Conservation (phyloP, 495 filamentous ascomycete genomes). For the Geoglossum glabrum region DNA sequence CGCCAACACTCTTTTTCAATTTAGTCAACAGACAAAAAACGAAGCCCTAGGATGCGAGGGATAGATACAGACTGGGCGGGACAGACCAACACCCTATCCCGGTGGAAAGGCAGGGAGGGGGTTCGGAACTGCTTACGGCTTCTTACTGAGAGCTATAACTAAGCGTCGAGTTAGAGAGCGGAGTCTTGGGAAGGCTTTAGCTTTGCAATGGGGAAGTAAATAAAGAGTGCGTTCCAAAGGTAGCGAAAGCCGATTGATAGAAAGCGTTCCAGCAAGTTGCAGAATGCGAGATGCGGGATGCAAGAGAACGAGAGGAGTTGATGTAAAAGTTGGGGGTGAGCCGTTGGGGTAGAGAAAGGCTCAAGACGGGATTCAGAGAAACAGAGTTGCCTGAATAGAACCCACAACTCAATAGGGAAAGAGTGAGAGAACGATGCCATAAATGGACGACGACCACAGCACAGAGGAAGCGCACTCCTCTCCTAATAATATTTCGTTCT, state of each 20-base stretch:
- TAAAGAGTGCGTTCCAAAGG: constrained; percentile 1
- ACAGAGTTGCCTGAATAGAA: background rate
- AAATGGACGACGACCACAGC: background rate
- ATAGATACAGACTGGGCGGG: background rate
- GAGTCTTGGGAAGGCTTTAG: background rate
- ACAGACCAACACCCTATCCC: background rate
- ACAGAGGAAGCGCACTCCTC: background rate
- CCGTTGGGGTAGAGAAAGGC: background rate
- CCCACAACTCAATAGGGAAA: background rate
- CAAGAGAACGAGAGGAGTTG: background rate
- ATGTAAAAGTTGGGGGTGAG: background rate
- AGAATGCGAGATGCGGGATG: background rate
- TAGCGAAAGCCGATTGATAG: constrained; percentile 1
- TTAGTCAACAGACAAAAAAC: too few relatives aligned
- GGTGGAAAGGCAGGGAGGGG: background rate
- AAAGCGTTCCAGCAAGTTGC: background rate
- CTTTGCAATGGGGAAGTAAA: background rate
- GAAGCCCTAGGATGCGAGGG: background rate
- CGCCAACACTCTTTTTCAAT: too few relatives aligned
- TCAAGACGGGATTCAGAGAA: background rate
- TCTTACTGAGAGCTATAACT: background rate
- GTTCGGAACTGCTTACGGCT: background rate
- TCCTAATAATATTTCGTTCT: background rate
- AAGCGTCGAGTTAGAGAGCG: background rate
- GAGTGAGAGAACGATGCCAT: background rate